Conservation (phyloP, 129 eudicot species). For the Pseudognaphalium luteoalbum region DNA sequence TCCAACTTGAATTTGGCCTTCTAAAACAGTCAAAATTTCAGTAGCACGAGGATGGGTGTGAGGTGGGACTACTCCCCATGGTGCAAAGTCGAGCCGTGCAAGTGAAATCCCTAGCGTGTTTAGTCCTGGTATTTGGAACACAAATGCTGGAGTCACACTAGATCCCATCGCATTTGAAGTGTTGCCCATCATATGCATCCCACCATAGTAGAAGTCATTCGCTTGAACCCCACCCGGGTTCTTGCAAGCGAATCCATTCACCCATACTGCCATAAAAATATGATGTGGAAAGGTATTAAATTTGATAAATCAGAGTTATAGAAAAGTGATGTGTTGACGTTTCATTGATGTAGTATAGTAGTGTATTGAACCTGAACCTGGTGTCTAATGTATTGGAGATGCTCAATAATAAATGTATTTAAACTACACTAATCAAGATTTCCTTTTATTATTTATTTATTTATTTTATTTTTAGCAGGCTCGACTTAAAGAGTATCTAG, state of each 20-base stretch:
- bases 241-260: constrained; percentile 39
- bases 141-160: constrained; percentile 27
- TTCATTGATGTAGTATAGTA: too few relatives aligned
- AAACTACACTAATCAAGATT: too few relatives aligned
- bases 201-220: constrained; percentile 30
- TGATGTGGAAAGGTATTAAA: not conserved
- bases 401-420: too few relatives aligned
- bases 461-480: too few relatives aligned
- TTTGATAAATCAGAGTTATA: not conserved
- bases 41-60: constrained; percentile 46
- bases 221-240: constrained; percentile 29
- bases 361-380: too few relatives aligned
- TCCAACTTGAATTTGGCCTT: constrained; percentile 42
- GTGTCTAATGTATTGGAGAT: too few relatives aligned
- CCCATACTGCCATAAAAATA: constrained; percentile 19
- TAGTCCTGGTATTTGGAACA: constrained; percentile 35
- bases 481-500: too few relatives aligned
- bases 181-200: constrained; percentile 34
- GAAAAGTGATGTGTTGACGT: too few relatives aligned
- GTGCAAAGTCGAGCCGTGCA: constrained; percentile 39
- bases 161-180: constrained; percentile 37
- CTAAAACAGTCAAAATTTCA: constrained; percentile 41
- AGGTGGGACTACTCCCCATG: constrained; percentile 42
- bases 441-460: too few relatives aligned
- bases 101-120: constrained; percentile 43